Evolutionary conservation across 2,329 filamentous ascomycete genomes (phyloP), one percentile per base, ranked within the genome.

Genomic region (Alternaria atra): DNA sequence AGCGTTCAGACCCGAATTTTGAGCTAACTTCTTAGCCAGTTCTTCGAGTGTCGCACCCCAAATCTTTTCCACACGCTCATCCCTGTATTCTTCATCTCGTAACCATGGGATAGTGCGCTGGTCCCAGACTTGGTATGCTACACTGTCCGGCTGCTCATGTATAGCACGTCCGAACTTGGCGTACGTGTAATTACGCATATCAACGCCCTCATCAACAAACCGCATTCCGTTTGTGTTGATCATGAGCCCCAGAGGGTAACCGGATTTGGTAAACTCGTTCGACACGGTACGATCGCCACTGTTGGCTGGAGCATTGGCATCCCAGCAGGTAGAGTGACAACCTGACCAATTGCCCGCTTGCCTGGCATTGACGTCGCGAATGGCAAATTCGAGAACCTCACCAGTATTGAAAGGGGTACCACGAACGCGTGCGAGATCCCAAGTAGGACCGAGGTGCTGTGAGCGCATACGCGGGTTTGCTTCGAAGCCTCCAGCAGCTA

Each of bases 231-330:
- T 69, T 0, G 75, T 73, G 66, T 91, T 91, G 15, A 91, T 58
- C 84, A 90, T 90, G 12, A 91, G 65, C 0, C 89, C 89, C 0
- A 91, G 79, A 0, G 89, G 88, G 65, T 91, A 91, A 1, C 89
- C 89, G 0, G 86, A 89, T 70, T 91, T 91, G 6, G 89, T 91
- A 69, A 85, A 90, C 72, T 90, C 84, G 67, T 91, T 91, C 4
- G 88, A 88, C 2, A 86, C 76, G n/a, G 77, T 77, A 2, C 86
- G 82, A 65, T 90, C 85, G 4, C 89, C 89, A 0, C 79, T 78
- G 61, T 86, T 72, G 0, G 82, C 73, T 0, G 84, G 81, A 0
- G 88, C 84, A 68, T 89, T 84, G 1, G 86, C 87, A 68, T 91
- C 89, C 89, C 89, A 91, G 5, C 84, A 84, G 0, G 86, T 85